A percentile compares a stretch with the other conserved stretches of the same genome.
phyloP scores from a whole-genome alignment of 2,329 filamentous ascomycete species.

The Arthrinium puccinioides region DNA sequence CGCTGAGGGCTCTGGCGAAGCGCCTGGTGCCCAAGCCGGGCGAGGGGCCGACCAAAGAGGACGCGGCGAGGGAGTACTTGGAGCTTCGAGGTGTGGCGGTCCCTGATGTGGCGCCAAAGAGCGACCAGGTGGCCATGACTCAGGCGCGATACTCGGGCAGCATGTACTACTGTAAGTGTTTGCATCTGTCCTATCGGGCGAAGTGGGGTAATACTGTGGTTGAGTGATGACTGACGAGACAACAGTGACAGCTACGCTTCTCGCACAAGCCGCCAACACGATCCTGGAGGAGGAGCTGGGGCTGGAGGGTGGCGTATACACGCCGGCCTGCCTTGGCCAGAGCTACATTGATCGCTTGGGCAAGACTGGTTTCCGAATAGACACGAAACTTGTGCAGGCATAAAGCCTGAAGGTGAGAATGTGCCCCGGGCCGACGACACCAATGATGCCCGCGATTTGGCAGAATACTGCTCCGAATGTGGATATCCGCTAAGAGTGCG shows the following conservation, averaged over 20 bases:
- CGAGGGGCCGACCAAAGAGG: constrained; percentile 44
- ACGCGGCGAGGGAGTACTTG: constrained; percentile 49
- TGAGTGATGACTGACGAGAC: too few relatives aligned
- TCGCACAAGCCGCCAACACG: constrained; percentile 58
- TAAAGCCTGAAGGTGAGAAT: too few relatives aligned
- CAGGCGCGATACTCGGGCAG: constrained; percentile 51
- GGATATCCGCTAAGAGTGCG: too few relatives aligned
- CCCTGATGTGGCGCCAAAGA: constrained; percentile 39
- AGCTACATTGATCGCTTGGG: constrained; percentile 56
- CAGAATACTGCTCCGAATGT: too few relatives aligned
- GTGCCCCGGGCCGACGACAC: too few relatives aligned
- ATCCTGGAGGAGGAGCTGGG: constrained; percentile 56
- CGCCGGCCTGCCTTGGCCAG: constrained; percentile 64
- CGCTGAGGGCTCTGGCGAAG: constrained; percentile 35
- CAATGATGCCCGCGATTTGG: too few relatives aligned
- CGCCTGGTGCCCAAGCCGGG: constrained; percentile 45
- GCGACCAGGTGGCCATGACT: constrained; percentile 43
- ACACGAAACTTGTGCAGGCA: constrained; percentile 38
- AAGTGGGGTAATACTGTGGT: not conserved
- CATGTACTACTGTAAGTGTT: constrained; percentile 54
- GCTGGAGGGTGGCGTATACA: constrained; percentile 61
- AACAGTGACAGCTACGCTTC: constrained; percentile 57
- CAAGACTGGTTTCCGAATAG: constrained; percentile 54
- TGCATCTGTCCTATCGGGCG: not conserved
- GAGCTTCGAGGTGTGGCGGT: constrained; percentile 58